A percentile compares a stretch with the other conserved stretches of the same genome.
phyloP scores from a whole-genome alignment of 2,329 filamentous ascomycete species.

The Ophiosphaerella korrae region DNA sequence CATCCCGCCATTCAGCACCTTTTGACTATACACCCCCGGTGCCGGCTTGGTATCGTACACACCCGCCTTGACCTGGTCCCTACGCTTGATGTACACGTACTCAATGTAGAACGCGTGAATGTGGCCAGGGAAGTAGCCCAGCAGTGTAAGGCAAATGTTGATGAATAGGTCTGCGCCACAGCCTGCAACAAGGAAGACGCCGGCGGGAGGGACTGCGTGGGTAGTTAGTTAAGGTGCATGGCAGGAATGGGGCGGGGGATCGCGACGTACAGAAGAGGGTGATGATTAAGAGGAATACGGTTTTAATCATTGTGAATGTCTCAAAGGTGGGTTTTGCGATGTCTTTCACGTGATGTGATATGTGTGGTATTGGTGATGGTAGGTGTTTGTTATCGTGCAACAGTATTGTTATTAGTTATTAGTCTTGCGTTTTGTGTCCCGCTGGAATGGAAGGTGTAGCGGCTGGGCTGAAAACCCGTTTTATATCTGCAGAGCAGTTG shows the following conservation, averaged over 20 bases:
- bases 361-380: neutral
- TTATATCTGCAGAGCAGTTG: no score
- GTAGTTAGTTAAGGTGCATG: neutral
- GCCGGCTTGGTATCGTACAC: constrained; percentile 60
- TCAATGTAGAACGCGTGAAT: constrained; percentile 80
- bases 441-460: no score
- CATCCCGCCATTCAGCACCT: constrained; percentile 70
- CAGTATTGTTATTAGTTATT: no score
- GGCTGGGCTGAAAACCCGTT: no score
- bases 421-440: no score
- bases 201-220: constrained; percentile 53
- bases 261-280: constrained; percentile 49
- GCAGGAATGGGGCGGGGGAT: neutral
- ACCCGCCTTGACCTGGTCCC: constrained; percentile 66
- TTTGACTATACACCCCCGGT: constrained; percentile 73
- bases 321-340: neutral
- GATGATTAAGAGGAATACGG: constrained; percentile 51
- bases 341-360: neutral
- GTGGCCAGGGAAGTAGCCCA: constrained; percentile 74
- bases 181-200: constrained; percentile 56
- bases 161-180: constrained; percentile 56
- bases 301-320: constrained; percentile 25
- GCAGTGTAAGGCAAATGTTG: constrained; percentile 54
- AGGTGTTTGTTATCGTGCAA: no score
- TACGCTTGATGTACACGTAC: constrained; percentile 81